A percentile compares a stretch with the other conserved stretches of the same genome.
phyloP scores from a whole-genome alignment of 352 stramenopile species.

The Globisporangium canariense region DNA sequence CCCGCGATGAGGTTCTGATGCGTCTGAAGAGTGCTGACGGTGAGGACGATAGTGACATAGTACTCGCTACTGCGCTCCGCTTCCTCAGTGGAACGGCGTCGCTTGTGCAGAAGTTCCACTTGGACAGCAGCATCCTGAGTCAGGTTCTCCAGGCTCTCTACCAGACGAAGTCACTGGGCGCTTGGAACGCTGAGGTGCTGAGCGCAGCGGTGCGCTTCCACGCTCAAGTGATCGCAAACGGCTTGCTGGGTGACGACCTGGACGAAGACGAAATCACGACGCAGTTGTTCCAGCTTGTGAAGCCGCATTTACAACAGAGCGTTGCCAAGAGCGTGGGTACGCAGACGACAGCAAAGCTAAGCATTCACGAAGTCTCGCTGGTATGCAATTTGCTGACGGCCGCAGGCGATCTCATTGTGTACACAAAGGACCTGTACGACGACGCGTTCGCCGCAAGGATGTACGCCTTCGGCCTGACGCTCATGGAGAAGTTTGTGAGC shows the following conservation, averaged over 20 bases:
- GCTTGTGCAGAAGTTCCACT: constrained; percentile 53
- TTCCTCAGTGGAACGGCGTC: constrained; percentile 38
- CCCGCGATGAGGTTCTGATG: constrained; percentile 23
- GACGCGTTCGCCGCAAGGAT: constrained; percentile 34
- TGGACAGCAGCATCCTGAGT: constrained; percentile 30
- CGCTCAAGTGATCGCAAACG: constrained; percentile 22
- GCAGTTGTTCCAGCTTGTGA: constrained; percentile 20
- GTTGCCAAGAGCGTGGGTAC: not conserved
- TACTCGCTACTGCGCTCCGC: constrained; percentile 36
- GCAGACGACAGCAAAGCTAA: not conserved
- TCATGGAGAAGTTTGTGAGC: constrained; percentile 34
- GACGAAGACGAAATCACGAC: constrained; percentile 46
- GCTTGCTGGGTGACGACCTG: constrained; percentile 41
- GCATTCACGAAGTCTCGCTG: not conserved
- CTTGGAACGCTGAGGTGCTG: constrained; percentile 23
- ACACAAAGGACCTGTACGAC: constrained; percentile 20
- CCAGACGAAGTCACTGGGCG: constrained; percentile 9
- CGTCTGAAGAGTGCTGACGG: not conserved
- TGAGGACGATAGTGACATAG: constrained; percentile 1
- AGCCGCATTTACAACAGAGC: constrained; percentile 5
- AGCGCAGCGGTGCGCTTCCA: constrained; percentile 32
- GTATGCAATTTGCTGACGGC: constrained; percentile 19
- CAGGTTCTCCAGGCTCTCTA: constrained; percentile 36
- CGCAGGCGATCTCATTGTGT: constrained; percentile 15
- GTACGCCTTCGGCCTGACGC: constrained; percentile 34